Conservation (phyloP, 73 alveolate species). For the Tetrahymena thermophila region DNA sequence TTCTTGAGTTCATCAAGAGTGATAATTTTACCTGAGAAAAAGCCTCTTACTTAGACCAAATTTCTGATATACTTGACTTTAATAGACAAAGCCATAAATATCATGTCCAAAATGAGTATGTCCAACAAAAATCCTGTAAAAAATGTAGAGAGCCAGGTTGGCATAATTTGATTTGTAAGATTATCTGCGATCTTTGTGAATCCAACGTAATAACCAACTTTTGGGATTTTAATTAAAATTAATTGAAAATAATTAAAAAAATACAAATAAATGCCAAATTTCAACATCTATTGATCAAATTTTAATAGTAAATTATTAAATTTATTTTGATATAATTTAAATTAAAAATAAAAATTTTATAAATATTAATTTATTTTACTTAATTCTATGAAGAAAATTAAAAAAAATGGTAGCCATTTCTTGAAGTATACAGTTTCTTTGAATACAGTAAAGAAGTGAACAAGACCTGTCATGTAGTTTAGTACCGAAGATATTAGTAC, state of each 20-base stretch:
- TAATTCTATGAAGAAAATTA: background rate
- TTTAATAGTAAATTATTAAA: too few species aligned
- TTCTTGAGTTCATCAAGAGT: background rate
- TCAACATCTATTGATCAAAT: too few species aligned
- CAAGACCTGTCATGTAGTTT: background rate
- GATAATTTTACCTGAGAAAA: background rate
- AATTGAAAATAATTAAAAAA: background rate
- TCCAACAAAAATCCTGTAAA: background rate
- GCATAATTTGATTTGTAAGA: background rate
- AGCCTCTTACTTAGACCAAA: background rate
- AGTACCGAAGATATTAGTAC: background rate
- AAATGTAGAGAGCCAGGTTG: background rate
- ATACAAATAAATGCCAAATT: too few species aligned
- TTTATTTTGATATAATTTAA: background rate
- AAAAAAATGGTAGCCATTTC: background rate
- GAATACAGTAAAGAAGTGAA: background rate
- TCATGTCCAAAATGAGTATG: background rate
- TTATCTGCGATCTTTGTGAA: background rate
- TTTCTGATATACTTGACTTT: background rate
- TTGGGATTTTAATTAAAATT: background rate
- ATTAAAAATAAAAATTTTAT: too few species aligned
- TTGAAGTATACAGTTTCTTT: background rate
- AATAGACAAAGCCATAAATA: background rate
- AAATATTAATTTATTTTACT: too few species aligned
- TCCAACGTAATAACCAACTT: background rate